These are phyloP conservation scores for Fusarium zealandicum DNA, from an alignment of 2,329 filamentous ascomycete species.

Conservation along the genomic window DNA sequence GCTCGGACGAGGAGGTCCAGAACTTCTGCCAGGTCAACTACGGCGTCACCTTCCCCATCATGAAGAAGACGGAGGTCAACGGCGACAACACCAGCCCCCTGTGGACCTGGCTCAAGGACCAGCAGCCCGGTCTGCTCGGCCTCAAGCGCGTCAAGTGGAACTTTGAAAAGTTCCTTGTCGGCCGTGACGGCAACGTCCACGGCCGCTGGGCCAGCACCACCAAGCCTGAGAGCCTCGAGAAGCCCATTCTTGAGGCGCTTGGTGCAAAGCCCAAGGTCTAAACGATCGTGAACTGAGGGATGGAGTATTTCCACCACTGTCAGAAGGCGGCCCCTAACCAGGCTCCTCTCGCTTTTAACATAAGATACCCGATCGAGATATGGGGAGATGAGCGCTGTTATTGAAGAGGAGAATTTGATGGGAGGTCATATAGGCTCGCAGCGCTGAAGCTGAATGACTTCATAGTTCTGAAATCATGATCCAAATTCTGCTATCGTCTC, in stretches of 20 bases:
- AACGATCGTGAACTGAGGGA: background rate
- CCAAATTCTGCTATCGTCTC: no score
- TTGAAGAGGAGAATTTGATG: conserved; percentile 8
- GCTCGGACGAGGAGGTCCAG: conserved; percentile 80
- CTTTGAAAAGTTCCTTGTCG: conserved; percentile 97
- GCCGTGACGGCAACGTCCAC: conserved; percentile 84
- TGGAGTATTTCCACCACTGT: background rate
- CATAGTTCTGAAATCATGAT: background rate
- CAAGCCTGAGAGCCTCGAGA: conserved; percentile 83
- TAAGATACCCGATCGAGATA: conserved; percentile 29
- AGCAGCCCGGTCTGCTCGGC: conserved; percentile 84
- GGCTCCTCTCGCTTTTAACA: conserved; percentile 18
- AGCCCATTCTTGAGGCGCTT: conserved; percentile 77
- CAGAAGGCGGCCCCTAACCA: background rate
- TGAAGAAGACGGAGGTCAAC: conserved; percentile 95
- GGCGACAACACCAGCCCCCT: conserved; percentile 81
- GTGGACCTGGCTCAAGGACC: conserved; percentile 76
- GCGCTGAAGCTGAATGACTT: conserved; percentile 8
- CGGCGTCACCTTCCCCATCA: conserved; percentile 85
- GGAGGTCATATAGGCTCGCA: conserved; percentile 5
- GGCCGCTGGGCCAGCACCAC: conserved; percentile 86
- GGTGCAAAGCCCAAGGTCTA: conserved; percentile 26
- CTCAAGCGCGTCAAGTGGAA: conserved; percentile 98
- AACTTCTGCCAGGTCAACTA: conserved; percentile 92
- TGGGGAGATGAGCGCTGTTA: background rate